Conservation (phyloP, 2,329 filamentous ascomycete genomes). For the Pseudogymnoascus sp. region DNA sequence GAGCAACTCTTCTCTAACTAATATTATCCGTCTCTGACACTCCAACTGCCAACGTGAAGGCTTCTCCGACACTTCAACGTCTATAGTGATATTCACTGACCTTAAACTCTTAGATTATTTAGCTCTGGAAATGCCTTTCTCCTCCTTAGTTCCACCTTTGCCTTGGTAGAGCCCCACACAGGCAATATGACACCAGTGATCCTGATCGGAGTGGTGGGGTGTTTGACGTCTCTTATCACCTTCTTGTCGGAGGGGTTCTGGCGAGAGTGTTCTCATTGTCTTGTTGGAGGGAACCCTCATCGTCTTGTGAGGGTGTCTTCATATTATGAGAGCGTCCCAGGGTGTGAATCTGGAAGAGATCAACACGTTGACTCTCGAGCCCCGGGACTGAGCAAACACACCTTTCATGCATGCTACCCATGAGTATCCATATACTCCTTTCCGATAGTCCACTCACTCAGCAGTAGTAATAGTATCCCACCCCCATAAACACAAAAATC, state of each 20-base stretch:
- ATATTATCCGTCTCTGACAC: background rate
- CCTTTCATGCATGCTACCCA: background rate
- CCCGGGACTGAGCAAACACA: background rate
- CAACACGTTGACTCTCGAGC: background rate
- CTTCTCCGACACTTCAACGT: background rate
- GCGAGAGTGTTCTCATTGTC: background rate
- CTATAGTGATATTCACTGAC: background rate
- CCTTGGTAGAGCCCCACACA: background rate
- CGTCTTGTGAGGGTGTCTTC: background rate
- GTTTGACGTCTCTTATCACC: background rate
- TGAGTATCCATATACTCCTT: background rate
- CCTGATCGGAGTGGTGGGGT: background rate
- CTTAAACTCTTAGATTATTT: background rate
- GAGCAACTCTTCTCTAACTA: background rate
- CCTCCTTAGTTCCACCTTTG: too few relatives aligned
- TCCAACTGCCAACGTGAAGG: background rate
- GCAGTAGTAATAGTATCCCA: background rate
- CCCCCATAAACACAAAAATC: conserved; percentile 6
- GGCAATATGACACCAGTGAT: background rate
- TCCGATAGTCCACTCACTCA: background rate
- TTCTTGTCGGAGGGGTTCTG: background rate
- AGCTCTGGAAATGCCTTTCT: background rate
- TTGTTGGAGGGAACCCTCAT: background rate
- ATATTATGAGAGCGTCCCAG: background rate
- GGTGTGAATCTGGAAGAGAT: background rate